phyloP scores from a whole-genome alignment of 805 yeast species.

The Monosporozyma yasuniensis region DNA sequence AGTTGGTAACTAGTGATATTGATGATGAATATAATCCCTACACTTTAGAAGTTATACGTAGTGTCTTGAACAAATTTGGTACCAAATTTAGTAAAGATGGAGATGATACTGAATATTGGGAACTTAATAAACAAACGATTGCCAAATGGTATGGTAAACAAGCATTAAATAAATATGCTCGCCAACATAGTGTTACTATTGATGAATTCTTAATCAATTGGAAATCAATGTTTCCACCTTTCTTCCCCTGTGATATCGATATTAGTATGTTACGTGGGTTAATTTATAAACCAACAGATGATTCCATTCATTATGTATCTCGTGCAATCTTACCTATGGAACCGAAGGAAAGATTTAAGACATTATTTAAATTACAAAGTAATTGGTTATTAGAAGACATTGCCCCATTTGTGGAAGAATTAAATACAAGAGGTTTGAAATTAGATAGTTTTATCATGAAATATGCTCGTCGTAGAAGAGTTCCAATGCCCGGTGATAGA shows the following conservation, averaged over 20 bases:
- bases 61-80: constrained; percentile 44
- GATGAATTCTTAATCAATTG: constrained; percentile 57
- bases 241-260: constrained; percentile 52
- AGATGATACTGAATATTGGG: constrained; percentile 18
- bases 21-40: constrained; percentile 26
- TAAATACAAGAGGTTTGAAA: constrained; percentile 45
- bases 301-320: constrained; percentile 51
- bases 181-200: constrained; percentile 22
- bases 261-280: constrained; percentile 46
- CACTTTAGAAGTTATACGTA: constrained; percentile 37
- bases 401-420: constrained; percentile 51
- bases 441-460: constrained; percentile 54
- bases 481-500: constrained; percentile 29
- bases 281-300: constrained; percentile 39
- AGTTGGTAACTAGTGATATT: constrained; percentile 25
- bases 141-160: constrained; percentile 58
- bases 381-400: constrained; percentile 58
- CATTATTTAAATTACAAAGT: constrained; percentile 45
- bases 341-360: constrained; percentile 40
- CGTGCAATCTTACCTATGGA: constrained; percentile 40
- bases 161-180: constrained; percentile 35
- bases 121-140: constrained; percentile 37
- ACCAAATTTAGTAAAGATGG: constrained; percentile 11
- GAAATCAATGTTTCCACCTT: constrained; percentile 54
- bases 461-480: constrained; percentile 45